Evolutionary conservation across 495 filamentous ascomycete species (phyloP), one percentile per base, ranked within the genome.

Genomic region (Trichocladium antarcticum): DNA sequence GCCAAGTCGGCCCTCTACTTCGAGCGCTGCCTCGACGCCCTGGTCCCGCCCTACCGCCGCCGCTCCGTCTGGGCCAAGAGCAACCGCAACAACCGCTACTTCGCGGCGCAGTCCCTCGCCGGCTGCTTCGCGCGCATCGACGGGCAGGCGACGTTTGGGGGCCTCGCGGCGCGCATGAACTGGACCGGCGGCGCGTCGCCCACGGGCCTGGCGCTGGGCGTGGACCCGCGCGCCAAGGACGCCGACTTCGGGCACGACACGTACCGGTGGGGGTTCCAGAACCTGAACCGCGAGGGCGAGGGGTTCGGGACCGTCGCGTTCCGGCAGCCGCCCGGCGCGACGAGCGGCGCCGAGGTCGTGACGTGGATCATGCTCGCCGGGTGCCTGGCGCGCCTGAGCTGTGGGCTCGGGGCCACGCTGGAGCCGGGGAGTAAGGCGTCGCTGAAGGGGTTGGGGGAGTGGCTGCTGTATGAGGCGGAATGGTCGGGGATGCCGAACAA

Each of bases 401-500:
- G 57, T 42, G 43, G 39, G 6, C 35, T 42, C 16, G 56, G 45
- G 17, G 46, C 41, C 38, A 20, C 34, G 1, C 39, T 62, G 40
- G 42, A 52, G 12, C 44, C 54, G 3, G 37, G 34, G n/a, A 35
- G 42, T 8, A 35, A 31, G 32, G 50, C 57, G 12, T 37, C 45
- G 35, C 28, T 62, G 3, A 45, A 55, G 40, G 56, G 61, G 8
- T 57, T 69, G 8, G 57, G 56, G 7, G 64, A 62, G 42, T 67
- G 60, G 57, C 49, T 70, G 39, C 32, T 58, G 19, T 66, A 68
- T 16, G 66, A 71, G 34, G 58, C 66, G 14, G 35, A 50, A 22
- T 38, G 39, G 24, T 42, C 39, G 32, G 10, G 24, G 0, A 37
- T 62, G n/a, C 51, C 52, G 8, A 35, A 51, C 31, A 43, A 47